Base-by-base conservation (phyloP, 2,329 filamentous ascomycete species). In the Diplocarpon mali region DNA sequence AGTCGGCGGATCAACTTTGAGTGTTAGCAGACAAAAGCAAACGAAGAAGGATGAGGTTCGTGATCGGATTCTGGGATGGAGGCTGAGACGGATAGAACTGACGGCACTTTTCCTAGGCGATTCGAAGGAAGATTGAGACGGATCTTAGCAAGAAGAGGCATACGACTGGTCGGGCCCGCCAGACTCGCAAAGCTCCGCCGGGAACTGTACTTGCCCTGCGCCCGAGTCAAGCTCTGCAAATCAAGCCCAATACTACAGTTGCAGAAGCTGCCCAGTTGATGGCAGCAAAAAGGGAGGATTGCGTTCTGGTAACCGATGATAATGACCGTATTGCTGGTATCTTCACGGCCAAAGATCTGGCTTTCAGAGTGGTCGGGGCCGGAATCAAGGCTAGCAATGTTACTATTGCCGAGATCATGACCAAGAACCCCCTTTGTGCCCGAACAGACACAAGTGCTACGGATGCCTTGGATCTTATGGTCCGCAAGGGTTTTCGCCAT, bases 371-470 rank as follows among this genome's bases (percentile, higher is more conserved):
- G 10, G 90, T 98, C 20, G 92, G 90, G 45, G 79, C 81, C 45
- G 92, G 92, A 24, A 75, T 89, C 60, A 94, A 95, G 69, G 85
- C 92, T 28, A 83, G 78, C 64, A 86, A 82, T 62, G 79, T 96
- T 57, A 94, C 87, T 16, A 95, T 98, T 62, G 85, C 88, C 55
- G 89, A 96, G 62, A 98, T 98, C 65, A 98, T 98, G 92, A 98
- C 92, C 63, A 95, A 96, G 73, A 98, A 98, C 69, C 92, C 92
- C 10, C 78, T 98, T 13, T 98, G 92, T 65, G 92, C 92, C 44
- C 81, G 92, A 64, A 98, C 92, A 46, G 92, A 98, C 63, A 98
- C 92, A 29, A 96, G 90, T 66, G 92, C 92, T 30, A 98, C 92
- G 35, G 92, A 98, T 71, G 92, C 92, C 28, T 70, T 98, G 52